Conservation (phyloP, 1,139 yeast species). For the Hanseniaspora uvarum region DNA sequence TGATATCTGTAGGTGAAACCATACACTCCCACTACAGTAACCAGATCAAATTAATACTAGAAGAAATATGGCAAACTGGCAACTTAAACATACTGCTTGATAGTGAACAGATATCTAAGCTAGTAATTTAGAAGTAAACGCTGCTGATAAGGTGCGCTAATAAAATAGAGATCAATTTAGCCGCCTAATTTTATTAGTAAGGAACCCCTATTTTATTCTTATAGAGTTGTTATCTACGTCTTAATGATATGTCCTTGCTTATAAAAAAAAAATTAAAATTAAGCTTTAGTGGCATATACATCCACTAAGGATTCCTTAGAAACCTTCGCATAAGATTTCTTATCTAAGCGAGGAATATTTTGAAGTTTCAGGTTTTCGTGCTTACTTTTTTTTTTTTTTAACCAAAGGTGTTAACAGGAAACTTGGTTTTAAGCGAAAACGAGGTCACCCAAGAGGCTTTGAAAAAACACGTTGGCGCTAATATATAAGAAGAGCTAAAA, state of each 20-base stretch:
- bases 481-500: too few relatives aligned
- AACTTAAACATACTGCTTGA: conserved; percentile 20
- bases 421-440: too few relatives aligned
- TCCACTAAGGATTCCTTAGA: too few relatives aligned
- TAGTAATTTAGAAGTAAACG: conserved; percentile 19
- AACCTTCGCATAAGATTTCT: neutral
- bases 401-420: too few relatives aligned
- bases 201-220: neutral
- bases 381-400: neutral
- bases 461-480: too few relatives aligned
- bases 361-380: neutral
- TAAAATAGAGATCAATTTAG: too few relatives aligned
- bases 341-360: conserved; percentile 11
- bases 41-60: conserved; percentile 19
- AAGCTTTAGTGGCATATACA: too few relatives aligned
- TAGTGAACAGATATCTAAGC: conserved; percentile 20
- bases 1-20: conserved; percentile 21
- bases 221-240: neutral
- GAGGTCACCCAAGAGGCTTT: too few relatives aligned
- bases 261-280: too few relatives aligned
- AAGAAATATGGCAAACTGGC: conserved; percentile 21
- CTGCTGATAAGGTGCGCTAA: too few relatives aligned
- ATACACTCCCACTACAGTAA: conserved; percentile 22
- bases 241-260: too few relatives aligned
- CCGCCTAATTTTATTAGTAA: neutral